These are phyloP conservation scores for Blastocystis sp. DNA, from an alignment of 352 stramenopile species.

Conservation along the genomic window DNA sequence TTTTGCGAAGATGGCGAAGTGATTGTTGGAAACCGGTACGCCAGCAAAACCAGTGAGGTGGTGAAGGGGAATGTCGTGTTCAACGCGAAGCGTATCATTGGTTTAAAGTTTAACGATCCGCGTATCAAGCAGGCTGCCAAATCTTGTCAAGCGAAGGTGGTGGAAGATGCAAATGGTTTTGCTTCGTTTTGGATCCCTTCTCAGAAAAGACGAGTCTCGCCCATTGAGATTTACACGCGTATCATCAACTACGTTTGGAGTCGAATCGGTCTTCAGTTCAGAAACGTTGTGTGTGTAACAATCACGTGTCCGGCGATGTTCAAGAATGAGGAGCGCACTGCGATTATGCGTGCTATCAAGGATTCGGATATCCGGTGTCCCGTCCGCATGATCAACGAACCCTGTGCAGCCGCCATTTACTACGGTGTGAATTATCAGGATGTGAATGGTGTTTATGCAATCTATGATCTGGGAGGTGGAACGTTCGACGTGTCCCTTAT, in stretches of 20 bases:
- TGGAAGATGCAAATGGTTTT: not conserved
- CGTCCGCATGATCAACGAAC: slow-evolving; percentile 74
- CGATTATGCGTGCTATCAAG: not conserved
- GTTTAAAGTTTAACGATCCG: not conserved
- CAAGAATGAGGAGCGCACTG: not conserved
- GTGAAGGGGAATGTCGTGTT: not conserved
- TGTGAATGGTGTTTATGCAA: slow-evolving; percentile 68
- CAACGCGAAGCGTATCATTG: slow-evolving; percentile 24
- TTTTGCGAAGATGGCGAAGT: not conserved
- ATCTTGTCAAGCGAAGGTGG: not conserved
- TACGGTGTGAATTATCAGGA: slow-evolving; percentile 89
- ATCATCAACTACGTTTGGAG: not conserved
- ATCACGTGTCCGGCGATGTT: not conserved
- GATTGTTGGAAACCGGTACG: not conserved
- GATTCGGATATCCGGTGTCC: not conserved
- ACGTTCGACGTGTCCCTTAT: slow-evolving; percentile 12
- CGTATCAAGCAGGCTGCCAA: not conserved
- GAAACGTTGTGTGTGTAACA: not conserved
- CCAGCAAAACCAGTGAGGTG: not conserved
- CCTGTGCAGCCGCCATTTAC: slow-evolving; percentile 86
- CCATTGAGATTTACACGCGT: not conserved
- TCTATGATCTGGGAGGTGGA: slow-evolving; percentile 23
- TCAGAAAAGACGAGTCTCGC: not conserved
- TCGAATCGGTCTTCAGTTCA: not conserved
- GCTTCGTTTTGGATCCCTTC: not conserved